Percentiles rank a stretch among this genome's conserved stretches.
Evolutionary conservation across 1,284 basidiomycete species (phyloP).

Genomic region (Xerocomus minutiporus): DNA sequence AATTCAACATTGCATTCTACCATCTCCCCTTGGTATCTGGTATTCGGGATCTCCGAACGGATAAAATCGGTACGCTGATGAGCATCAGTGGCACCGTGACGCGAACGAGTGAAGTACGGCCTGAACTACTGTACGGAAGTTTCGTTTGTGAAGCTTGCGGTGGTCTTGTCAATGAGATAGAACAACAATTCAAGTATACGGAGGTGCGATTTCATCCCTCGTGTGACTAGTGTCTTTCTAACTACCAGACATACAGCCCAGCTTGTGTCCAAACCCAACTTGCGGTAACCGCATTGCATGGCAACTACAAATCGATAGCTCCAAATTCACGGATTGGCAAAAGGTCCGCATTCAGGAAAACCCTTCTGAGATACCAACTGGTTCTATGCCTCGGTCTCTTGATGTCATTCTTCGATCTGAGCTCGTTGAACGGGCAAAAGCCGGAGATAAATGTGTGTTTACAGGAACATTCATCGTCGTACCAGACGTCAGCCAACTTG

Average conservation of each 20-base stretch:
- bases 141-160: slow-evolving; percentile 91
- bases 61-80: slow-evolving; percentile 89
- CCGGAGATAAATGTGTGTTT: slow-evolving; percentile 98
- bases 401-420: slow-evolving; percentile 96
- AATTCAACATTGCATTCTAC: slow-evolving; percentile 96
- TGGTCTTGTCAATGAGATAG: slow-evolving; percentile 87
- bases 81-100: slow-evolving; percentile 97
- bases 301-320: slow-evolving; percentile 95
- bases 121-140: slow-evolving; percentile 90
- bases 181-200: slow-evolving; percentile 99
- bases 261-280: slow-evolving; percentile 87
- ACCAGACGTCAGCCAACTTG: slow-evolving; percentile 95
- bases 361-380: slow-evolving; percentile 97
- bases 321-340: slow-evolving; percentile 99
- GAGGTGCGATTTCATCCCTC: slow-evolving; percentile 62
- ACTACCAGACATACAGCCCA: slow-evolving; percentile 55
- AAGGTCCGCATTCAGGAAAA: slow-evolving; percentile 99
- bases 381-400: slow-evolving; percentile 94
- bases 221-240: background rate
- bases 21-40: slow-evolving; percentile 92
- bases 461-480: slow-evolving; percentile 98
- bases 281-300: slow-evolving; percentile 90
- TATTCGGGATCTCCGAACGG: slow-evolving; percentile 92
- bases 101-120: slow-evolving; percentile 94
- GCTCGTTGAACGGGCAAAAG: slow-evolving; percentile 95